Conservation (phyloP, 192 early-diverging fungal species). For the Podochytrium sp. region DNA sequence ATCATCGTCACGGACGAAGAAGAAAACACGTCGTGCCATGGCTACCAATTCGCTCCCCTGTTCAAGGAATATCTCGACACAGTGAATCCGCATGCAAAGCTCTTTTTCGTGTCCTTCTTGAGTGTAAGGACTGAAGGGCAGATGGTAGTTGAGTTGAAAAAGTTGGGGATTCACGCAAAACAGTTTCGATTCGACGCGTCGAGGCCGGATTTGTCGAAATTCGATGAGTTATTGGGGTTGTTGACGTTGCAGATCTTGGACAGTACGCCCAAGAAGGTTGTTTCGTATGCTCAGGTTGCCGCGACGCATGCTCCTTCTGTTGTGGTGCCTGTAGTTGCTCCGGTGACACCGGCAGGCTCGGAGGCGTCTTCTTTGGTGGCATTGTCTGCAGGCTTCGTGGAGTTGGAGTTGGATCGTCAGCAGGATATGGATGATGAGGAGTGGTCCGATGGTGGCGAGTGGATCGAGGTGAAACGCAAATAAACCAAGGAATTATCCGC, state of each 20-base stretch:
- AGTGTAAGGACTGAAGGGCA: conserved; percentile 19
- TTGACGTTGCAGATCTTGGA: conserved; percentile 30
- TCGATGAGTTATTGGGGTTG: conserved; percentile 30
- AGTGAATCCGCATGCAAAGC: conserved; percentile 33
- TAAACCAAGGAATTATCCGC: too few relatives aligned
- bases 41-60: conserved; percentile 26
- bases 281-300: background rate
- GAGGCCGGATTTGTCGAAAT: conserved; percentile 28
- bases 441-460: background rate
- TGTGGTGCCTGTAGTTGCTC: background rate
- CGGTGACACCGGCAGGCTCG: background rate
- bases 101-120: conserved; percentile 39
- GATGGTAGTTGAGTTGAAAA: conserved; percentile 22
- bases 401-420: background rate
- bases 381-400: background rate
- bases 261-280: background rate
- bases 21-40: conserved; percentile 32
- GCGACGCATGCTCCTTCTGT: background rate
- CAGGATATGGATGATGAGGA: background rate
- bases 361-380: background rate
- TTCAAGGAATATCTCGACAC: conserved; percentile 36
- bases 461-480: background rate
- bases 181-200: conserved; percentile 32
- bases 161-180: conserved; percentile 23
- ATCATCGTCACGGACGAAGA: conserved; percentile 41